phyloP scores from a whole-genome alignment of 2,329 filamentous ascomycete species.

The Fusarium bactridioides region DNA sequence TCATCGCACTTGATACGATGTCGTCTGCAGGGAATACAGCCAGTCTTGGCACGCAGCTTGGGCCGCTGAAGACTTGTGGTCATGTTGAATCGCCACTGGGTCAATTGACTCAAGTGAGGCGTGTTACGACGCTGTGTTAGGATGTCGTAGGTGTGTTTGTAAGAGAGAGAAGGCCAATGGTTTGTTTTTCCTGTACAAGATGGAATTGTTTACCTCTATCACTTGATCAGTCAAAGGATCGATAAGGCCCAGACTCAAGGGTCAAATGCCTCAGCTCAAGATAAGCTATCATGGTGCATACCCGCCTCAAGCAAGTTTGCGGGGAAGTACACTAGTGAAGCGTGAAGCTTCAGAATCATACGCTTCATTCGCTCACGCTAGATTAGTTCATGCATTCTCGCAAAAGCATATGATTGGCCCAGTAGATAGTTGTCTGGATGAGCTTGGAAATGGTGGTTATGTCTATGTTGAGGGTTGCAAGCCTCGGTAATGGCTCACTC shows the following conservation, averaged over 20 bases:
- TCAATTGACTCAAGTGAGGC: fast-evolving
- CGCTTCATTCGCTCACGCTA: background rate
- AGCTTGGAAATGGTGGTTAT: background rate
- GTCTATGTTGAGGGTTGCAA: background rate
- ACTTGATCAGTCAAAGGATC: fast-evolving
- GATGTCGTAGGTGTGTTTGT: background rate
- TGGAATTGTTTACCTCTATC: background rate
- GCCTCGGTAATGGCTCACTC: background rate
- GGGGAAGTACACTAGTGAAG: background rate
- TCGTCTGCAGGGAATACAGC: background rate
- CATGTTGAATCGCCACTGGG: background rate
- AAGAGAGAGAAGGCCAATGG: background rate
- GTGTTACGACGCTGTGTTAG: background rate
- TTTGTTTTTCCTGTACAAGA: fast-evolving
- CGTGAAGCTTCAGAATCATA: background rate
- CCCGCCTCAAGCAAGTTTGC: background rate
- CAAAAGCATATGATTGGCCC: background rate
- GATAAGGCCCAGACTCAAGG: background rate
- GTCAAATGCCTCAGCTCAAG: background rate
- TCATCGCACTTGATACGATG: background rate
- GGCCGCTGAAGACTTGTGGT: background rate
- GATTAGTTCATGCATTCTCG: background rate
- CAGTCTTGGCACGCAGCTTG: background rate
- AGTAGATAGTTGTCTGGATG: background rate
- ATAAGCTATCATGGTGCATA: background rate